Evolutionary conservation across 1,139 yeast genomes (phyloP), one percentile per base, ranked within the genome.

Genomic region (Blastobotrys capitulatus): DNA sequence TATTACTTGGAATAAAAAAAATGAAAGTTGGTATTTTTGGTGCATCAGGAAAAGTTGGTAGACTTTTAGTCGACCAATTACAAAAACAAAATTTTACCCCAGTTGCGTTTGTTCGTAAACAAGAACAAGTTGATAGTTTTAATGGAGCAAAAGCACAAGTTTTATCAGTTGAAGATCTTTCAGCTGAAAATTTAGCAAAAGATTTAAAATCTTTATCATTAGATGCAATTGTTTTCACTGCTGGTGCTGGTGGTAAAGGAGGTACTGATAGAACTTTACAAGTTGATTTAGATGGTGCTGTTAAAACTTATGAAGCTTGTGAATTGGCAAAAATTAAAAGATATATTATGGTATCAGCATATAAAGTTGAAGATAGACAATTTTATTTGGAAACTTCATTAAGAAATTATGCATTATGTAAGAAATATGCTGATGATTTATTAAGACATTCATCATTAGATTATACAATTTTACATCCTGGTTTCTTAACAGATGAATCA

Each of bases 251-350:
- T 6, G 86, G 86, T 1, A 74, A 73, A 50, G 69, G 68, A 12
- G 72, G 75, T 9, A 56, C 67, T 5, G 74, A 68, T 25, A 66
- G 73, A 46, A 72, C 82, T 13, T 68, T 79, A 46, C 70, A 73
- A 22, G 78, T 82, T 13, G 88, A 82, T 59, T 67, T 80, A 49
- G 86, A 82, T 59, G 83, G 82, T 4, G 81, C 82, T 6, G 79
- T 78, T 36, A 78, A 78, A 59, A 73, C 77, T 1, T 72, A 77
- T 50, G 85, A 80, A 58, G 86, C 84, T 1, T 68, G 79, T 15
- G 74, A 73, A 36, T 56, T 58, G 44, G 77, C 75, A n/a, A 66
- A 69, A 1, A 71, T 77, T 29, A 66, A 69, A 50, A 70, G 85
- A 50, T 76, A 75, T 53, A 58, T 82, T 15, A 63, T 82, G 47